Evolutionary conservation across 768 basidiomycete genomes (phyloP), one percentile per base, ranked within the genome.

Genomic region (Pilatotrama ljubarskyi): DNA sequence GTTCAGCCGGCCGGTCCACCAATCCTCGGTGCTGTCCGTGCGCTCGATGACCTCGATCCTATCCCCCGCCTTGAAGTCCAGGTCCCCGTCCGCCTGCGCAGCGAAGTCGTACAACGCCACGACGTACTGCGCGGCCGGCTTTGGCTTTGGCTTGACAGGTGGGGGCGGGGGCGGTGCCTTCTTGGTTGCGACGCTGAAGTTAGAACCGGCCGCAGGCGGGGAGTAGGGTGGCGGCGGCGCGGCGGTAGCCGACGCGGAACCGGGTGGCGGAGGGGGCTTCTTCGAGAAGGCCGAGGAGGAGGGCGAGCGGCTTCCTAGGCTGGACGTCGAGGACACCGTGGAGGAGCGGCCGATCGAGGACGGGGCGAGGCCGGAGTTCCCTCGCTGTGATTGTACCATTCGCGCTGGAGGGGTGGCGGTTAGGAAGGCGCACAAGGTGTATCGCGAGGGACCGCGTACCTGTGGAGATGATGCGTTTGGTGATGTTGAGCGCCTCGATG

Each of bases 71-170:
- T 80, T 85, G 78, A 98, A 98, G 0, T 88, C 89, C 56, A 98
- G 76, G 74, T 98, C 96, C 1, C 96, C 96, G 0, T 91, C 93
- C 40, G 95, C 91, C 82, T 96, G 95, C 18, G 97, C 93, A 36
- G 80, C 82, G 71, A 96, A 99, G 73, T 99, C 97, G 70, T 97
- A 99, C 69, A 98, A 70, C 29, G 97, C 97, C 10, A 92, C 88
- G 24, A 95, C 94, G 68, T 93, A 94, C 72, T 87, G 77, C 1
- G 84, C 84, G 29, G 79, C 77, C 8, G 82, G 78, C 72, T 90
- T 91, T 5, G 92, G 92, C 71, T 94, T 95, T 1, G 92, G 85
- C 75, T 94, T 95, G 67, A 95, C 70, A 2, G 94, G 89, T 8
- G 96, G 96, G 0, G 96, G 96, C 0, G 96, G 96, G 0, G 95